These are phyloP conservation scores for Podaxis sp. DNA, from an alignment of 768 basidiomycete species.

Conservation along the genomic window DNA sequence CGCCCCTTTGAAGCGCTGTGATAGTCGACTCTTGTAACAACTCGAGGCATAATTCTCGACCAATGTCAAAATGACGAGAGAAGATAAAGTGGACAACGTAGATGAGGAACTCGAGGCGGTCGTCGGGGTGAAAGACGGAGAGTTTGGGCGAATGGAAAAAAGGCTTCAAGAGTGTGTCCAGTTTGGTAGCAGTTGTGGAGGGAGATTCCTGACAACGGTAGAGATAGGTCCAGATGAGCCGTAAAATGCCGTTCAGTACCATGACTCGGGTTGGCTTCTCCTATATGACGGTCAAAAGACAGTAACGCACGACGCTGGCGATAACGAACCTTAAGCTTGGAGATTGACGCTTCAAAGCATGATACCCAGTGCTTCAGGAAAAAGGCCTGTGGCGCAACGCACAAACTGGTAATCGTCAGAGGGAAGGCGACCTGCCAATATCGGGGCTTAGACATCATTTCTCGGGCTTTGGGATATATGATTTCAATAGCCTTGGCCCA, in stretches of 20 bases:
- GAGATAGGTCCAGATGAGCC: constrained; percentile 93
- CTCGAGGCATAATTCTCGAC: constrained; percentile 77
- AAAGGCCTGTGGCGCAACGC: constrained; percentile 82
- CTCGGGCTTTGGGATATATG: constrained; percentile 78
- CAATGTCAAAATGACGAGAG: constrained; percentile 81
- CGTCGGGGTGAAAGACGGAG: constrained; percentile 63
- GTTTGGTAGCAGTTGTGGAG: constrained; percentile 75
- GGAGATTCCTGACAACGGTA: constrained; percentile 87
- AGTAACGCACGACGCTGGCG: background rate
- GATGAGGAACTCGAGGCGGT: constrained; percentile 73
- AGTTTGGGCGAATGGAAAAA: constrained; percentile 77
- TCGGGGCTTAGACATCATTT: constrained; percentile 84
- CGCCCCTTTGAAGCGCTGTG: constrained; percentile 37
- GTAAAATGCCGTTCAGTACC: constrained; percentile 78
- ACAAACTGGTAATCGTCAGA: constrained; percentile 76
- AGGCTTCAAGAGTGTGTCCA: constrained; percentile 71
- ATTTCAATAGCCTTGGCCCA: constrained; percentile 91
- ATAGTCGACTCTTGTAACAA: constrained; percentile 71
- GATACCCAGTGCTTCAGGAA: constrained; percentile 81
- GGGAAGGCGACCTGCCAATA: constrained; percentile 91
- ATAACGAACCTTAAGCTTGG: constrained; percentile 72
- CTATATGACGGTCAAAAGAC: constrained; percentile 37
- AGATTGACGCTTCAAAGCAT: constrained; percentile 69
- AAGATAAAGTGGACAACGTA: constrained; percentile 82
- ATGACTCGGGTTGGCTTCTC: constrained; percentile 71